Conservation (phyloP, 371 early-diverging fungal genomes). For the Mortierella sp. region DNA sequence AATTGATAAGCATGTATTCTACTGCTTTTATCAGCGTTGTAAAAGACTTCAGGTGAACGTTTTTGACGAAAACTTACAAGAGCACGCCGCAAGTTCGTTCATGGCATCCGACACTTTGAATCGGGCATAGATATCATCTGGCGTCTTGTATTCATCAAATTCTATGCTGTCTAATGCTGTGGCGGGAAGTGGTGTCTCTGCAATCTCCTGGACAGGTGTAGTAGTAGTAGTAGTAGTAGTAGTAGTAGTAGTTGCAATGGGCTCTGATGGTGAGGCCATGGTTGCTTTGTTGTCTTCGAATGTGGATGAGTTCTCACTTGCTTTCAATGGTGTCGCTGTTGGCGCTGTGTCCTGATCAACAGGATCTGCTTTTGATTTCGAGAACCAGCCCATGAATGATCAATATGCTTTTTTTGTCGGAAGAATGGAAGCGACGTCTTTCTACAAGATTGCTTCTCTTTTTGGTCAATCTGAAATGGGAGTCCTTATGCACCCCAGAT, state of each 20-base stretch:
- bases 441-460: neutral
- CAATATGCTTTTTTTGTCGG: neutral
- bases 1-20: no score
- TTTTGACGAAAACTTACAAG: conserved; percentile 22
- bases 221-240: neutral
- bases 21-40: no score
- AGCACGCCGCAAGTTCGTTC: conserved; percentile 38
- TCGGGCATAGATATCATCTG: conserved; percentile 34
- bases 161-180: conserved; percentile 3
- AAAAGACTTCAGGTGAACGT: neutral
- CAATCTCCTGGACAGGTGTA: neutral
- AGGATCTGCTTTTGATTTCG: conserved; percentile 23
- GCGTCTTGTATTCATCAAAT: conserved; percentile 39
- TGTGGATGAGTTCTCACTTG: no score
- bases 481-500: no score
- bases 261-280: neutral
- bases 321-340: neutral
- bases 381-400: conserved; percentile 48
- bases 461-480: no score
- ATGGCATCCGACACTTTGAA: conserved; percentile 49
- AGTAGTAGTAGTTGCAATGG: neutral
- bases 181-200: conserved; percentile 2
- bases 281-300: no score
- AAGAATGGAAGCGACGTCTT: neutral
- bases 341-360: conserved; percentile 1